phyloP scores from a whole-genome alignment of 176 grass and related monocot species.

The Eragrostis nindensis region DNA sequence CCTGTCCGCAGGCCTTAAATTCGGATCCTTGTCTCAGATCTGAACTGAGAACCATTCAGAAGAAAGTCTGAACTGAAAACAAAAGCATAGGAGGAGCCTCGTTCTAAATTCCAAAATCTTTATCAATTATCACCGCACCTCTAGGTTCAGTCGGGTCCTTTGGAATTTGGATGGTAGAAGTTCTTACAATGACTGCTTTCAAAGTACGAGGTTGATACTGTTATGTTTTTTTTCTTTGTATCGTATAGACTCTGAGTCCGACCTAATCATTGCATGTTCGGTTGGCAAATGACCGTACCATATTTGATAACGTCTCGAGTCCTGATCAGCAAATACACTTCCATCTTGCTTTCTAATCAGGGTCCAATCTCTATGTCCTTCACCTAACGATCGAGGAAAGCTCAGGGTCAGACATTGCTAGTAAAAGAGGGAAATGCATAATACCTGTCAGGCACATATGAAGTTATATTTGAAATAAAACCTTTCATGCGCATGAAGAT shows the following conservation, averaged over 20 bases:
- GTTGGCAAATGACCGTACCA: not conserved
- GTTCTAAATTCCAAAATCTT: not conserved
- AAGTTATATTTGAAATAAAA: not conserved
- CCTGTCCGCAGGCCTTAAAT: not conserved
- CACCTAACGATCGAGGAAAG: not conserved
- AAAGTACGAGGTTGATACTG: not conserved
- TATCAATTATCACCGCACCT: not conserved
- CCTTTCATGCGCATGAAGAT: not conserved
- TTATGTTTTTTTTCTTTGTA: not conserved
- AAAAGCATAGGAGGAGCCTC: not conserved
- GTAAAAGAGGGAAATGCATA: not conserved
- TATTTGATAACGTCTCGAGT: not conserved
- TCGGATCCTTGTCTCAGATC: not conserved
- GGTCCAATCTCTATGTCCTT: slow-evolving; percentile 13
- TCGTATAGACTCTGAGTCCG: not conserved
- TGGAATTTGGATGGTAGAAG: not conserved
- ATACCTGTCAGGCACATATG: not conserved
- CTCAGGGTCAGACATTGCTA: not conserved
- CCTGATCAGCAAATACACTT: not conserved
- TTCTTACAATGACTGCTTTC: not conserved
- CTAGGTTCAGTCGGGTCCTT: not conserved
- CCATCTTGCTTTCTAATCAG: not conserved
- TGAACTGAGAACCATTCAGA: not conserved
- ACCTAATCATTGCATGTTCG: not conserved
- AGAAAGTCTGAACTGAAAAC: not conserved